A percentile compares a stretch with the other conserved stretches of the same genome.
Evolutionary conservation across 2,329 filamentous ascomycete species (phyloP).

Genomic region (Madurella fahalii): DNA sequence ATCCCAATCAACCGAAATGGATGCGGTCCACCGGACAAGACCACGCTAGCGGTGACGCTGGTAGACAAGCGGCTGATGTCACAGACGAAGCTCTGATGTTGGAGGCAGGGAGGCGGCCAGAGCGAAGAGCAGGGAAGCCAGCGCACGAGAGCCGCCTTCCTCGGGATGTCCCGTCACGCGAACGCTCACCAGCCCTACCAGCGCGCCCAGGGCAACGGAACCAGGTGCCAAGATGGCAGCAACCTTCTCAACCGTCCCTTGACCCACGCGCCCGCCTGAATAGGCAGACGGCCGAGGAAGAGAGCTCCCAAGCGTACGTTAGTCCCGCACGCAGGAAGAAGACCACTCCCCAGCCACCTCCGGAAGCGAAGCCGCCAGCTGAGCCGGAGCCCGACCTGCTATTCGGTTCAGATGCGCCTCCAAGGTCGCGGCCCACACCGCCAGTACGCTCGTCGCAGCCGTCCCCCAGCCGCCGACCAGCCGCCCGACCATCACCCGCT

Average conservation of each 20-base stretch:
- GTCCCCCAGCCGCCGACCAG: constrained; percentile 27
- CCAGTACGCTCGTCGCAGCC: constrained; percentile 39
- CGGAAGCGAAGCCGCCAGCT: constrained; percentile 42
- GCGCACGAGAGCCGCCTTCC: constrained; percentile 32
- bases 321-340: constrained; percentile 81
- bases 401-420: constrained; percentile 44
- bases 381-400: constrained; percentile 61
- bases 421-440: constrained; percentile 34
- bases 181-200: constrained; percentile 48
- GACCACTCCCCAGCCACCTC: constrained; percentile 47
- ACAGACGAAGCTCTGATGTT: constrained; percentile 78
- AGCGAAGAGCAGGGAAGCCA: constrained; percentile 29
- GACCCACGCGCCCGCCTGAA: constrained; percentile 61
- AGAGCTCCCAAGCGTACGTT: constrained; percentile 78
- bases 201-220: constrained; percentile 40
- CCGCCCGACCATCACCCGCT: constrained; percentile 36
- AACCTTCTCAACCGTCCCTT: constrained; percentile 39
- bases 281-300: constrained; percentile 71
- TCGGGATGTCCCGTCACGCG: constrained; percentile 36
- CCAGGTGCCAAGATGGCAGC: constrained; percentile 58
- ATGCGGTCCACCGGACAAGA: constrained; percentile 71
- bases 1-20: constrained; percentile 86
- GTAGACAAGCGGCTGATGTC: constrained; percentile 37
- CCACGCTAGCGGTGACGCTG: constrained; percentile 31
- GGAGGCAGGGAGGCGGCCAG: constrained; percentile 60